These are phyloP conservation scores for Eucalyptus marginata DNA, from an alignment of 345 rosid species.

Conservation along the genomic window DNA sequence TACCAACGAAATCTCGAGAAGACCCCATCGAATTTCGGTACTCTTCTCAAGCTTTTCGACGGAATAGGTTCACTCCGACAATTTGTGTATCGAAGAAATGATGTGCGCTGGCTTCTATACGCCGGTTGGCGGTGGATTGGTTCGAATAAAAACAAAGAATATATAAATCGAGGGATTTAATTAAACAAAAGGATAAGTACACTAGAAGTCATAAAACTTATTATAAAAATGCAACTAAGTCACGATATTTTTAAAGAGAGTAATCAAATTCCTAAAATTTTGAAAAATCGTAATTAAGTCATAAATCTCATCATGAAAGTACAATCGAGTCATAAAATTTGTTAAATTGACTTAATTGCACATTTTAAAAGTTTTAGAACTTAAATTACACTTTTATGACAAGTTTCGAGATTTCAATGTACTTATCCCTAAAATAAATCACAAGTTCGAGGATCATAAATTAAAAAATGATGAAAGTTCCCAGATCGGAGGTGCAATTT, in stretches of 20 bases:
- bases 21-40: background rate
- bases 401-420: no score
- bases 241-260: fast-evolving
- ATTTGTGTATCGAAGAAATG: background rate
- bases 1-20: background rate
- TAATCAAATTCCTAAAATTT: no score
- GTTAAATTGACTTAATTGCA: no score
- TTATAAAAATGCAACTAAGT: no score
- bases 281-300: no score
- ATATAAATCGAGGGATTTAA: background rate
- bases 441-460: background rate
- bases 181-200: no score
- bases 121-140: background rate
- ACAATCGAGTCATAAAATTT: no score
- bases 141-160: background rate
- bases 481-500: fast-evolving
- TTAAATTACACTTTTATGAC: no score
- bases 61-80: background rate
- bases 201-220: fast-evolving
- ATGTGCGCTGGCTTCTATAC: background rate
- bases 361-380: no score
- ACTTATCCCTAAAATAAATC: background rate
- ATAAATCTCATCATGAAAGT: no score
- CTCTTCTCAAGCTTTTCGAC: background rate
- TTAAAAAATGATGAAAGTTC: background rate